These are phyloP conservation scores for Ceratocystis ficicola DNA, from an alignment of 2,329 filamentous ascomycete genomes.

Conservation along the genomic window DNA sequence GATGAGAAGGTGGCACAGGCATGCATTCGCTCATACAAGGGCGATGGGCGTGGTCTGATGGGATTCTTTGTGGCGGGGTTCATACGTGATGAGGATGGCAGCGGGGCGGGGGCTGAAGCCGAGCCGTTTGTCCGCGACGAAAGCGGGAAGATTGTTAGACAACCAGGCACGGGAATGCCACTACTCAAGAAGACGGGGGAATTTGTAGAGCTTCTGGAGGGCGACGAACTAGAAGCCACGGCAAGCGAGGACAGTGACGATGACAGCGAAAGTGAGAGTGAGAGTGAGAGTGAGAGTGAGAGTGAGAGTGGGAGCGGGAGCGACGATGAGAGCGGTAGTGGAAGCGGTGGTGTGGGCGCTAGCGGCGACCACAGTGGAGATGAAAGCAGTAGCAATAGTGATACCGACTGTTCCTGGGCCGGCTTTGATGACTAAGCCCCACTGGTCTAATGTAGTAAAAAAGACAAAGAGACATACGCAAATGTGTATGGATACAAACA, in stretches of 20 bases:
- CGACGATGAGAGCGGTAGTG: slow-evolving; percentile 24
- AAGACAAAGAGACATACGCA: too few relatives aligned
- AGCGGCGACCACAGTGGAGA: slow-evolving; percentile 17
- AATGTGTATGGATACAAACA: too few relatives aligned
- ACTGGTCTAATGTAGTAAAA: background rate
- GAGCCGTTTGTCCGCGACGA: slow-evolving; percentile 45
- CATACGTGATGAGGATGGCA: slow-evolving; percentile 42
- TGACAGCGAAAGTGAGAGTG: slow-evolving; percentile 12
- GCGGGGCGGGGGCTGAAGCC: slow-evolving; percentile 22
- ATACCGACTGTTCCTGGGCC: slow-evolving; percentile 24
- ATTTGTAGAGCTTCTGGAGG: slow-evolving; percentile 25
- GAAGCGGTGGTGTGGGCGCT: slow-evolving; percentile 30
- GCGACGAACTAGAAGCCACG: slow-evolving; percentile 10
- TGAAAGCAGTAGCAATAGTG: slow-evolving; percentile 1
- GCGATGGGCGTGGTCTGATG: slow-evolving; percentile 73
- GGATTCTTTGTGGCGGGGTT: slow-evolving; percentile 94
- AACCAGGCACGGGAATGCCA: slow-evolving; percentile 31
- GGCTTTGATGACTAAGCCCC: slow-evolving; percentile 25
- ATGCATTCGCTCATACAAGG: slow-evolving; percentile 72
- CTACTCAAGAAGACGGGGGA: slow-evolving; percentile 31
- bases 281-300: slow-evolving; percentile 15
- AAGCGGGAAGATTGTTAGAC: slow-evolving; percentile 38
- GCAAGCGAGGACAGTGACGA: slow-evolving; percentile 23
- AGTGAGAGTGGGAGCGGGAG: slow-evolving; percentile 25
- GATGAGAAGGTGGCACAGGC: slow-evolving; percentile 50